phyloP scores from a whole-genome alignment of 1,284 basidiomycete genomes.

The Cutaneotrichosporon sp. region DNA sequence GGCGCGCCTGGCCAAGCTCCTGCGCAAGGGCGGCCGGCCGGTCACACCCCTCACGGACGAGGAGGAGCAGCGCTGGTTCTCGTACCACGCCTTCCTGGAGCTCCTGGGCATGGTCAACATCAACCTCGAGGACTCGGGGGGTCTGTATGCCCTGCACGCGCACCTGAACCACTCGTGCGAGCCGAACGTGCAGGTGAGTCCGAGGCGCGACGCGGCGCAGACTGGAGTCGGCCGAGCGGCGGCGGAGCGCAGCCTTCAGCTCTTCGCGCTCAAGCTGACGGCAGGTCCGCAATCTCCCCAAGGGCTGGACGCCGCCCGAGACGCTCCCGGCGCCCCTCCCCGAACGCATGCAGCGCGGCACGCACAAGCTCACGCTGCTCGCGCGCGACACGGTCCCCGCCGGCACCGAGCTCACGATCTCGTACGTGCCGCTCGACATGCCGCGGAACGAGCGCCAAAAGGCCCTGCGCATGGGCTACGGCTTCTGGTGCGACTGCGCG shows the following conservation, averaged over 20 bases:
- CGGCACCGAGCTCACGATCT: constrained; percentile 69
- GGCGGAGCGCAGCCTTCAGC: too few relatives aligned
- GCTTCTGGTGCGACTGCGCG: constrained; percentile 73
- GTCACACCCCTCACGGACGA: constrained; percentile 57
- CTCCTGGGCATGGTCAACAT: constrained; percentile 80
- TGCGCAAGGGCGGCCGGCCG: constrained; percentile 60
- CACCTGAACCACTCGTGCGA: constrained; percentile 82
- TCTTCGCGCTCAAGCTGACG: constrained; percentile 9
- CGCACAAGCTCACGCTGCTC: constrained; percentile 58
- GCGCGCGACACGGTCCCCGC: constrained; percentile 65
- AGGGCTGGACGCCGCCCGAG: constrained; percentile 58
- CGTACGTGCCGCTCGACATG: constrained; percentile 72
- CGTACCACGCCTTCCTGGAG: constrained; percentile 69
- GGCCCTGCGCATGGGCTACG: constrained; percentile 66
- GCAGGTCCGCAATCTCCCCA: constrained; percentile 47
- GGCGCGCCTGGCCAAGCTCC: constrained; percentile 2
- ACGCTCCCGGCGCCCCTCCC: constrained; percentile 60
- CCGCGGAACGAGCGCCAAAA: constrained; percentile 61
- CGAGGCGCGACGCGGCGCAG: too few relatives aligned
- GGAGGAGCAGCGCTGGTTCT: constrained; percentile 65
- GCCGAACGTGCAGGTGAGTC: constrained; percentile 69
- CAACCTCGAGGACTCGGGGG: constrained; percentile 84
- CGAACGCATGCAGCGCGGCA: constrained; percentile 53
- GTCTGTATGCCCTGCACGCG: constrained; percentile 79
- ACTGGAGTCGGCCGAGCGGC: too few relatives aligned